A percentile compares a stretch with the other conserved stretches of the same genome.
Conservation (phyloP, 306 rosid genomes). For the Citrullus colocynthis region DNA sequence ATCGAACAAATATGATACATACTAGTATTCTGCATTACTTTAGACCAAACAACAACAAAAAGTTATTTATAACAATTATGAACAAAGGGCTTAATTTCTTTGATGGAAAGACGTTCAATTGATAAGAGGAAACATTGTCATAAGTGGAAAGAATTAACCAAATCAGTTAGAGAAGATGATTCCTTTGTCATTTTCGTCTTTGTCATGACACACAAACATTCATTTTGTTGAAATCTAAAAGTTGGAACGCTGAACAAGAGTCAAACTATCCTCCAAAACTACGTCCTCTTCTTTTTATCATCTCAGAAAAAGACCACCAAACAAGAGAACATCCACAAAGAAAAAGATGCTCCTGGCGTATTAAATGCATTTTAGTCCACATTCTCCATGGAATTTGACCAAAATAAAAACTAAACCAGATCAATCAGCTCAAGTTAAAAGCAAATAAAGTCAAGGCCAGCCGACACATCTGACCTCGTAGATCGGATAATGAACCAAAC, state of each 20-base stretch:
- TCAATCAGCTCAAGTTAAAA: conserved; percentile 1
- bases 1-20: too few species aligned
- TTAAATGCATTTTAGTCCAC: too few species aligned
- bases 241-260: neutral
- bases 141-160: too few species aligned
- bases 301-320: neutral
- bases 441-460: neutral
- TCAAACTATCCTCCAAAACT: neutral
- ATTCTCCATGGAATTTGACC: neutral
- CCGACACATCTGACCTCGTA: neutral
- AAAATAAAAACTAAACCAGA: neutral
- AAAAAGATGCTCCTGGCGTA: neutral
- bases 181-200: neutral
- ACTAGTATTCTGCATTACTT: too few species aligned
- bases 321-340: neutral
- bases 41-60: too few species aligned
- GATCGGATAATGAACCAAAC: conserved; percentile 8
- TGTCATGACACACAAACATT: neutral
- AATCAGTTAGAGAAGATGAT: too few species aligned
- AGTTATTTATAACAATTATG: too few species aligned
- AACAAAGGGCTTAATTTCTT: too few species aligned
- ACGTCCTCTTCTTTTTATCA: neutral
- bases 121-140: too few species aligned
- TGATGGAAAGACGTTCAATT: too few species aligned
- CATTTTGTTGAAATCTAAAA: neutral